Evolutionary conservation across 139 green algal species (phyloP), one percentile per base, ranked within the genome.

Genomic region (Gonium pectorale): DNA sequence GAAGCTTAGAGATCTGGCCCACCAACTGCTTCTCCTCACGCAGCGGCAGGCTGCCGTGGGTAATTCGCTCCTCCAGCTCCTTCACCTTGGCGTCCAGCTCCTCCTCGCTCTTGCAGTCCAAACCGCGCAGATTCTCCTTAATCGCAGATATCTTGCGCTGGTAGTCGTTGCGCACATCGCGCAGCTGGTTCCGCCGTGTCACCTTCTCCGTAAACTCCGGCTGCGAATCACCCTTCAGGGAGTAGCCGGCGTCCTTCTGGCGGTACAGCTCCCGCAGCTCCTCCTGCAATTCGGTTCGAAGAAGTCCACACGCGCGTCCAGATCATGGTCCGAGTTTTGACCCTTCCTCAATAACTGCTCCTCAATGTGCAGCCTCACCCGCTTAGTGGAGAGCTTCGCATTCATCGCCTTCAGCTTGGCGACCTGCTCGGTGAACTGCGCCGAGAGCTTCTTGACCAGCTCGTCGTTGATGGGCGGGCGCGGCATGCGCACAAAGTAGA

Each of bases 171-270:
- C 87, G 74, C 29, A 89, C 62, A 21, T 90, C 81, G 0, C 78
- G 71, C 69, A 94, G 87, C 73, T 91, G 54, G 77, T 87, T 87
- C 17, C 92, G 54, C 24, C 89, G 74, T 1, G 60, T 86, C 5
- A 89, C 73, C 89, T 94, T 94, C 69, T 92, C 91, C 63, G 92
- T 81, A 46, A 81, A 94, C 87, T 94, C 91, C 1, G 91, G 91
- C 69, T 87, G 72, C 13, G 86, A 89, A 3, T 60, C 85, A 17
- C 89, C 87, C 74, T 90, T 90, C 9, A 94, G 62, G 3, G 72
- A 82, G 13, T 72, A 59, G 19, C 87, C 91, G 21, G 90, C 66
- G 41, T 13, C 31, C 51, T 92, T 84, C 80, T 92, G 91, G 33
- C 78, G 73, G 17, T 87, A 79, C 33, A 93, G 81, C 64, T 87